Evolutionary conservation across 306 rosid species (phyloP).

Genomic region (Parietaria judaica): DNA sequence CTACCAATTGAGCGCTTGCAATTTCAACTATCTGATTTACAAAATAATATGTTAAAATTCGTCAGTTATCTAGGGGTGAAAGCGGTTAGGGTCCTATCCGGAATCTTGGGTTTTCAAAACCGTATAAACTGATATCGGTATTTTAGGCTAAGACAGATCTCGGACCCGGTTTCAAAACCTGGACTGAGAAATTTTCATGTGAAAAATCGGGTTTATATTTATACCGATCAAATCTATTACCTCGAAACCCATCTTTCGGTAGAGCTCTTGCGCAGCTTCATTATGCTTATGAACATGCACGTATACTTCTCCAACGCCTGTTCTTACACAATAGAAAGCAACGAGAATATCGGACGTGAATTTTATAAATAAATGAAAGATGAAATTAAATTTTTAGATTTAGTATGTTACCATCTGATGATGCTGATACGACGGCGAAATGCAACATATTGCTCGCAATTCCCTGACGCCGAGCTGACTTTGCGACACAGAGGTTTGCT

Average conservation of each 20-base stretch:
- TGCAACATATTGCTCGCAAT: constrained; percentile 71
- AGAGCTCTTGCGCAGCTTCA: constrained; percentile 44
- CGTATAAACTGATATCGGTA: too few species aligned
- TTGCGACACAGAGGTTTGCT: constrained; percentile 72
- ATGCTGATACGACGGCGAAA: constrained; percentile 68
- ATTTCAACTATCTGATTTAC: constrained; percentile 48
- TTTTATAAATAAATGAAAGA: not conserved
- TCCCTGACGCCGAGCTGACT: constrained; percentile 71
- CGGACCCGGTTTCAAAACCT: too few species aligned
- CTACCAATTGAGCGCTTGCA: constrained; percentile 43
- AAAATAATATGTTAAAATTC: constrained; percentile 4
- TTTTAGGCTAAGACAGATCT: too few species aligned
- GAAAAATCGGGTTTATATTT: not conserved
- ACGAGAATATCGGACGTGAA: constrained; percentile 11
- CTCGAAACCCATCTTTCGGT: constrained; percentile 75
- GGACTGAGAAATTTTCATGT: too few species aligned
- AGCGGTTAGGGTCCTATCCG: too few species aligned
- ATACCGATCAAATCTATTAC: constrained; percentile 23
- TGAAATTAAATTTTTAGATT: not conserved
- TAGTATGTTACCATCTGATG: constrained; percentile 44
- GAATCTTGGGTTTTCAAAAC: too few species aligned
- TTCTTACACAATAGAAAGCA: constrained; percentile 1
- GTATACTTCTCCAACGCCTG: constrained; percentile 62
- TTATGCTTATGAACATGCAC: constrained; percentile 72
- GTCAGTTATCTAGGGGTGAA: constrained; percentile 13